Percentiles rank a stretch among this genome's conserved stretches.
Evolutionary conservation across 1,284 basidiomycete species (phyloP).

Genomic region (Marasmius oreades): DNA sequence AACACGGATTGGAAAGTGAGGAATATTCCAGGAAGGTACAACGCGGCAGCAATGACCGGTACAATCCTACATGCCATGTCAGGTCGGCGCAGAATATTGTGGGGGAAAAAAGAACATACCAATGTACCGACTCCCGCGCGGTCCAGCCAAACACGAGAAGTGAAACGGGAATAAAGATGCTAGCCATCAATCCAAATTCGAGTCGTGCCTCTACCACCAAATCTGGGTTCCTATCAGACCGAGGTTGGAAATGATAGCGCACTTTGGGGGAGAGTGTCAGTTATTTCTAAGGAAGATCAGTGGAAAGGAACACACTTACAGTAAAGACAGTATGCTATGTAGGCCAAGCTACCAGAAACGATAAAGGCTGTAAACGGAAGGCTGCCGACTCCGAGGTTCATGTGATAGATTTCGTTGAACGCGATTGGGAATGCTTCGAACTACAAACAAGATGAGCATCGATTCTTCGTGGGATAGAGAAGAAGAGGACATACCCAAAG

Average conservation of each 20-base stretch:
- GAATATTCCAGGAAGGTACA: slow-evolving; percentile 26
- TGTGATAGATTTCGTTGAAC: slow-evolving; percentile 30
- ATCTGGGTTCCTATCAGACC: slow-evolving; percentile 11
- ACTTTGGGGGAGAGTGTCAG: background rate
- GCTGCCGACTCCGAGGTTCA: slow-evolving; percentile 36
- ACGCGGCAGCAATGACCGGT: slow-evolving; percentile 22
- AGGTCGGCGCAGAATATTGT: background rate
- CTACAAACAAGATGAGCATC: slow-evolving; percentile 6
- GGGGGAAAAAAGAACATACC: slow-evolving; percentile 15
- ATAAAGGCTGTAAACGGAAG: slow-evolving; percentile 49
- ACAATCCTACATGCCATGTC: slow-evolving; percentile 12
- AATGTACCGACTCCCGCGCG: slow-evolving; percentile 25
- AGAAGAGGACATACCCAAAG: slow-evolving; percentile 6
- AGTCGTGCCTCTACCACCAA: slow-evolving; percentile 19
- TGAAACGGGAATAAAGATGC: slow-evolving; percentile 39
- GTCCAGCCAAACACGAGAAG: slow-evolving; percentile 45
- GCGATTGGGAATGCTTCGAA: slow-evolving; percentile 32
- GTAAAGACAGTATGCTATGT: slow-evolving; percentile 20
- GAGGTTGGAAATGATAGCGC: slow-evolving; percentile 20
- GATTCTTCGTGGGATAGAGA: background rate
- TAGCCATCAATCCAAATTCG: slow-evolving; percentile 27
- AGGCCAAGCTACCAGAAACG: slow-evolving; percentile 25
- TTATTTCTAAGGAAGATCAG: background rate
- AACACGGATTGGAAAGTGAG: slow-evolving; percentile 30
- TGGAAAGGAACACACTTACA: background rate